Evolutionary conservation across 1,284 basidiomycete genomes (phyloP).

Genomic region (Puccinia coronata): DNA sequence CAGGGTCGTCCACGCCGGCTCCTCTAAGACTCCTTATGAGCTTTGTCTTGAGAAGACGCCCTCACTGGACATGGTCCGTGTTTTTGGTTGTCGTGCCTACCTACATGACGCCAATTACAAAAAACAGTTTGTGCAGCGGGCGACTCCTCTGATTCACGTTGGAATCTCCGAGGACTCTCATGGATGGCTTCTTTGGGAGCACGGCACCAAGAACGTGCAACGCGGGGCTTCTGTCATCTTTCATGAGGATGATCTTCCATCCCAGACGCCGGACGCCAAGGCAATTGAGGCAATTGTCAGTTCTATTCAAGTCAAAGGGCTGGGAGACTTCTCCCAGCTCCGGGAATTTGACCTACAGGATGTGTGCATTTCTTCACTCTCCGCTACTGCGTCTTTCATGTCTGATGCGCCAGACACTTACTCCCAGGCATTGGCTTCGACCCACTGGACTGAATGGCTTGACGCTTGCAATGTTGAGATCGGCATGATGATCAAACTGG

Average conservation of each 20-base stretch:
- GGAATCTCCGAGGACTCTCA: not conserved
- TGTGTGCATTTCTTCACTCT: not conserved
- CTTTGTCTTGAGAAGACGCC: not conserved
- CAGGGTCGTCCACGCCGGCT: not conserved
- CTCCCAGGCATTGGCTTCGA: not conserved
- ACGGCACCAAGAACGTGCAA: not conserved
- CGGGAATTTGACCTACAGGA: not conserved
- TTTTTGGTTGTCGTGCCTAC: slow-evolving; percentile 24
- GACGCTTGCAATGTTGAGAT: not conserved
- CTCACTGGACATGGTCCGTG: not conserved
- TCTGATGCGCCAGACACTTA: not conserved
- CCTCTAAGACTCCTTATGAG: not conserved
- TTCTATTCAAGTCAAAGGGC: not conserved
- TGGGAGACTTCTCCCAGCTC: not conserved
- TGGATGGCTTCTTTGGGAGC: slow-evolving; percentile 20
- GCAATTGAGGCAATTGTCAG: not conserved
- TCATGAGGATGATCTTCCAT: not conserved
- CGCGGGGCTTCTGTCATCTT: slow-evolving; percentile 5
- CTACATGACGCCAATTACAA: not conserved
- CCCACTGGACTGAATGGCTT: not conserved
- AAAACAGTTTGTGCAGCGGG: not conserved
- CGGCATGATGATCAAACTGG: not conserved
- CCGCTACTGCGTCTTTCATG: not conserved
- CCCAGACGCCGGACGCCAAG: not conserved
- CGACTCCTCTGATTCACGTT: not conserved